Evolutionary conservation across 108 stramenopile species (phyloP), one percentile per base, ranked within the genome.

Genomic region (Nitzschia putrida): DNA sequence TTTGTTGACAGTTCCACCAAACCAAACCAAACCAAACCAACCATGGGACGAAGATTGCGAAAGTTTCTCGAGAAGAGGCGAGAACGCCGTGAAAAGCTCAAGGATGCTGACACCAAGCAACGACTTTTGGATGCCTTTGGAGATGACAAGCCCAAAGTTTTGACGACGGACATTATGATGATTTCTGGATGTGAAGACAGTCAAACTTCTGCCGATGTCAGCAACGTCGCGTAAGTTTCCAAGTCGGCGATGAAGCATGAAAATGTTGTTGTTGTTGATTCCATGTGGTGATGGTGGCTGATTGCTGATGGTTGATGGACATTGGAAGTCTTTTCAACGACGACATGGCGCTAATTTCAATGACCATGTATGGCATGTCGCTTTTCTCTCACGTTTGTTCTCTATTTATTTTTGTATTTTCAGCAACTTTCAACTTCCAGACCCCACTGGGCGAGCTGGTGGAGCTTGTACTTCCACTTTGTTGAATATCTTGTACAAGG

Each of bases 401-500:
- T 49, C 47, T 18, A 2, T 13, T 49, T 49, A 18, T 49, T 49
- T 3, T 16, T n/a, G n/a, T n/a, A n/a, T n/a, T 3, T 49, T 49
- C 0, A 52, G 44, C 21, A 24, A 29, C 44, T 96, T 96, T 74
- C 72, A 80, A 52, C 80, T 96, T 25, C 93, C 95, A 7, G 90
- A 93, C 63, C 89, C 83, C 6, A 73, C 78, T 7, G 83, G 83
- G 26, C 66, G 71, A 34, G 92, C 95, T 12, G 92, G 95, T 22
- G 95, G 95, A 39, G 95, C 95, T 12, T 90, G 89, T 56, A 96
- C 95, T 20, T 90, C 88, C 53, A 85, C 93, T 43, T 68, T 96
- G 47, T 83, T 96, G 47, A 82, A 80, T 13, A 68, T 76, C 10
- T 66, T 92, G 21, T 93, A 88, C 59, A 64, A 85, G 57, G 79